A percentile compares a stretch with the other conserved stretches of the same genome.
These are phyloP conservation scores for Volvariella surrecta DNA, from an alignment of 1,284 basidiomycete species.

Conservation along the genomic window DNA sequence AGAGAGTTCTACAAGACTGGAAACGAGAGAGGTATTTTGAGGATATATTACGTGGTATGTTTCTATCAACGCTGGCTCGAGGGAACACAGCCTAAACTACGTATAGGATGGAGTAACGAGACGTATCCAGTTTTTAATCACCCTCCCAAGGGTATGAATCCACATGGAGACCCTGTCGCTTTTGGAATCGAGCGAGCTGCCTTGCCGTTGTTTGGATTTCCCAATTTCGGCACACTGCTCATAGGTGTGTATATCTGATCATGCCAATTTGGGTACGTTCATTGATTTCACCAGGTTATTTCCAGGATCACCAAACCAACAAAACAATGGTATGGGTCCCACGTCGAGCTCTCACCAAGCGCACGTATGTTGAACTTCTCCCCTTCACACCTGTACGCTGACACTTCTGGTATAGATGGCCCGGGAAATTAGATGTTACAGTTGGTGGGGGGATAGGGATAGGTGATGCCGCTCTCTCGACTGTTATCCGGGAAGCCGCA, in stretches of 20 bases:
- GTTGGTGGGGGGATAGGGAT: conserved; percentile 33
- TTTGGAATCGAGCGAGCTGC: conserved; percentile 34
- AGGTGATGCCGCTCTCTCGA: conserved; percentile 23
- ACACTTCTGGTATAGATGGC: conserved; percentile 22
- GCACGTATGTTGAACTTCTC: conserved; percentile 21
- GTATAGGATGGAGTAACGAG: conserved; percentile 24
- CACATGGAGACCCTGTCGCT: conserved; percentile 19
- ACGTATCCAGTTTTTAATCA: conserved; percentile 22
- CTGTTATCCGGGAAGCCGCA: conserved; percentile 29
- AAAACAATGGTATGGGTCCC: conserved; percentile 28
- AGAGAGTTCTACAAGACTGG: conserved; percentile 20
- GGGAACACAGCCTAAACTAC: neutral
- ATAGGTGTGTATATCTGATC: conserved; percentile 19
- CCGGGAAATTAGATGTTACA: conserved; percentile 32
- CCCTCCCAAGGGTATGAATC: conserved; percentile 11
- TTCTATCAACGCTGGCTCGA: neutral
- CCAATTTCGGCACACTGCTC: conserved; percentile 34
- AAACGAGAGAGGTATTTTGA: conserved; percentile 17
- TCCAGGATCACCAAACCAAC: conserved; percentile 15
- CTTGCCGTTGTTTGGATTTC: conserved; percentile 33
- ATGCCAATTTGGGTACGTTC: conserved; percentile 1
- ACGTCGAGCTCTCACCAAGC: conserved; percentile 29
- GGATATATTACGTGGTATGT: conserved; percentile 20
- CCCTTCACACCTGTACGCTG: neutral
- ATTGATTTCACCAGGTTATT: conserved; percentile 12